Conservation (phyloP, 2,329 filamentous ascomycete genomes). For the Pyricularia grisea region DNA sequence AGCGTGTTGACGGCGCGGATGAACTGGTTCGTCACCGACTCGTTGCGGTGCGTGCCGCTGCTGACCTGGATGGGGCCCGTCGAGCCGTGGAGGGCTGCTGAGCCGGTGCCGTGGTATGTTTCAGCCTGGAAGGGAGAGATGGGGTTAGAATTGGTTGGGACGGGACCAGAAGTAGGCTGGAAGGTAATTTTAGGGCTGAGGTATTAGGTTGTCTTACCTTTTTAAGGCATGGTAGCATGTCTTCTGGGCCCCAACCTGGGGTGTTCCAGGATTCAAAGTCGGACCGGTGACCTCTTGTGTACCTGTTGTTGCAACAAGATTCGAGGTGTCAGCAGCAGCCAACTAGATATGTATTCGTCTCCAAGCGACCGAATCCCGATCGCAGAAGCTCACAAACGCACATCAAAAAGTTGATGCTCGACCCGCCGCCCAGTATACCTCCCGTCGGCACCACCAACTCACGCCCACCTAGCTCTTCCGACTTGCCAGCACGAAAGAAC, state of each 20-base stretch:
- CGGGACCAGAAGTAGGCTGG: too few species aligned
- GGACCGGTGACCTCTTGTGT: slow-evolving; percentile 12
- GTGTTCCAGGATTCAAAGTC: slow-evolving; percentile 18
- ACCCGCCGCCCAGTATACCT: slow-evolving; percentile 43
- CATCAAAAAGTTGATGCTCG: slow-evolving; percentile 23
- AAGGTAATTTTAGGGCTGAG: not conserved
- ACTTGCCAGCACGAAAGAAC: slow-evolving; percentile 39
- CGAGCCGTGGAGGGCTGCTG: slow-evolving; percentile 29
- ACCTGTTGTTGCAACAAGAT: not conserved
- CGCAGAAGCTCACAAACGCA: slow-evolving; percentile 19
- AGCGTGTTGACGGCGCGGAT: slow-evolving; percentile 30
- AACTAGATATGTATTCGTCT: not conserved
- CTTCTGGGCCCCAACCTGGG: slow-evolving; percentile 15
- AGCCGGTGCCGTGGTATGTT: slow-evolving; percentile 13
- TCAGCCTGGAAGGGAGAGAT: slow-evolving; percentile 10
- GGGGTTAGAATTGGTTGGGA: not conserved
- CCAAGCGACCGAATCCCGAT: not conserved
- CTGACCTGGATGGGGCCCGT: slow-evolving; percentile 38
- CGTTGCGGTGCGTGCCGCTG: slow-evolving; percentile 31
- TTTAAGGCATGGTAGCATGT: slow-evolving; percentile 36
- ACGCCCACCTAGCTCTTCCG: slow-evolving; percentile 32
- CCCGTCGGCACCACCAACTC: slow-evolving; percentile 26
- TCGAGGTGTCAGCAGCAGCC: not conserved
- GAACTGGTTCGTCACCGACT: slow-evolving; percentile 28
- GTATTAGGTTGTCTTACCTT: slow-evolving; percentile 19